Evolutionary conservation across 768 basidiomycete species (phyloP).

Genomic region (Trametes meyenii): DNA sequence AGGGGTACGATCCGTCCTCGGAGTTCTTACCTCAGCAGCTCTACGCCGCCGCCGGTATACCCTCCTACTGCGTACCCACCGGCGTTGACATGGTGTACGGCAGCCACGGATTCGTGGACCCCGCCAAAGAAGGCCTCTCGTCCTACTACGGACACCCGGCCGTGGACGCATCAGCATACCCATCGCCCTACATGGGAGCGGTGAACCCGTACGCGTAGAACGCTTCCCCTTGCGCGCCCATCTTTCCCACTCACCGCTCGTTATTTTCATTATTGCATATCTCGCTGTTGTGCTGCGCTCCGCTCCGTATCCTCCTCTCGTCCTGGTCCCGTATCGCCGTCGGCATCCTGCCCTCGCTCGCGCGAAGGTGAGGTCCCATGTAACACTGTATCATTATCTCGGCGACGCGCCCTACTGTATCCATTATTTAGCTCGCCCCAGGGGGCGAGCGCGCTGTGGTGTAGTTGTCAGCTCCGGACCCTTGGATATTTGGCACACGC

Average conservation of each 20-base stretch:
- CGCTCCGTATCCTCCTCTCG: background rate
- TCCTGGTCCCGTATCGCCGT: background rate
- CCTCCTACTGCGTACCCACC: constrained; percentile 13
- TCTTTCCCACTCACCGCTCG: constrained; percentile 21
- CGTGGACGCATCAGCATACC: constrained; percentile 19
- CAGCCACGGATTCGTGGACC: constrained; percentile 12
- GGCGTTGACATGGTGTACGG: constrained; percentile 21
- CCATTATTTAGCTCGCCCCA: constrained; percentile 20
- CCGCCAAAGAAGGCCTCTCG: constrained; percentile 23
- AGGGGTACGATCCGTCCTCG: constrained; percentile 23
- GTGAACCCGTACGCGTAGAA: constrained; percentile 29
- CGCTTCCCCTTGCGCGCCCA: constrained; percentile 11
- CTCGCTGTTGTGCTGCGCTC: constrained; percentile 18
- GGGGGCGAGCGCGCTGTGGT: constrained; percentile 14
- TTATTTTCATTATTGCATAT: constrained; percentile 24
- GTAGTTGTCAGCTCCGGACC: constrained; percentile 13
- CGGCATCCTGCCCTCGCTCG: background rate
- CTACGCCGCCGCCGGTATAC: constrained; percentile 11
- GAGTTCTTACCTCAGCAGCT: constrained; percentile 27
- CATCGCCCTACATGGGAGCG: constrained; percentile 20
- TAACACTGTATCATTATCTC: constrained; percentile 23
- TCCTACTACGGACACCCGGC: constrained; percentile 25
- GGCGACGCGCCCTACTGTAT: constrained; percentile 27
- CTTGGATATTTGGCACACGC: background rate
- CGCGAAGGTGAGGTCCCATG: constrained; percentile 6